A percentile compares a stretch with the other conserved stretches of the same genome.
phyloP scores from a whole-genome alignment of 768 basidiomycete genomes.

The Holtermannia corniformis region DNA sequence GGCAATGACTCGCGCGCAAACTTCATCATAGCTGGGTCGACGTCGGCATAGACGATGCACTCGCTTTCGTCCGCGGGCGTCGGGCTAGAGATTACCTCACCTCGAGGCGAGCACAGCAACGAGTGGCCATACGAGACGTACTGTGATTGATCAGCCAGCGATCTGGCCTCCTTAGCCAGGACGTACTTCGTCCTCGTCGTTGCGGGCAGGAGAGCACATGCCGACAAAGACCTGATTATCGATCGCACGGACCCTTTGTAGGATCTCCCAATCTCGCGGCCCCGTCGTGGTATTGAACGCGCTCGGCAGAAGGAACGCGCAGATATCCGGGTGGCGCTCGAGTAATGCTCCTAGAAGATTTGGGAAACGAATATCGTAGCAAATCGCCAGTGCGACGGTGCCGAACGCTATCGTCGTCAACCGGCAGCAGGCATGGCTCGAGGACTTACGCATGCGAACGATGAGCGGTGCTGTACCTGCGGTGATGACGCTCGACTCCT shows the following conservation, averaged over 20 bases:
- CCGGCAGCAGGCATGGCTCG: not conserved
- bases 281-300: conserved; percentile 12
- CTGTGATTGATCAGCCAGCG: not conserved
- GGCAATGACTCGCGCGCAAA: not conserved
- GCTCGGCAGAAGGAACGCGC: conserved; percentile 6
- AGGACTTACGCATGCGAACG: conserved; percentile 6
- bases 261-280: conserved; percentile 10
- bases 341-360: not conserved
- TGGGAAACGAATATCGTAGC: conserved; percentile 16
- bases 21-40: conserved; percentile 4
- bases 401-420: conserved; percentile 8
- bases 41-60: conserved; percentile 6
- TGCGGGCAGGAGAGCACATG: conserved; percentile 8
- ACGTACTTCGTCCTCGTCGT: conserved; percentile 5
- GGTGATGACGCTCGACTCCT: conserved; percentile 9
- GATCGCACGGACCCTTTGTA: conserved; percentile 8
- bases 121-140: conserved; percentile 17
- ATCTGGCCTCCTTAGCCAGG: not conserved
- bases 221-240: conserved; percentile 16
- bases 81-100: conserved; percentile 11
- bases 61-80: conserved; percentile 10
- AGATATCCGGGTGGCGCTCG: conserved; percentile 2
- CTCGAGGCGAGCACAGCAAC: conserved; percentile 4
- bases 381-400: conserved; percentile 13
- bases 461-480: conserved; percentile 2